phyloP scores from a whole-genome alignment of 257 asterid genomes.

The Solanum virginianum region DNA sequence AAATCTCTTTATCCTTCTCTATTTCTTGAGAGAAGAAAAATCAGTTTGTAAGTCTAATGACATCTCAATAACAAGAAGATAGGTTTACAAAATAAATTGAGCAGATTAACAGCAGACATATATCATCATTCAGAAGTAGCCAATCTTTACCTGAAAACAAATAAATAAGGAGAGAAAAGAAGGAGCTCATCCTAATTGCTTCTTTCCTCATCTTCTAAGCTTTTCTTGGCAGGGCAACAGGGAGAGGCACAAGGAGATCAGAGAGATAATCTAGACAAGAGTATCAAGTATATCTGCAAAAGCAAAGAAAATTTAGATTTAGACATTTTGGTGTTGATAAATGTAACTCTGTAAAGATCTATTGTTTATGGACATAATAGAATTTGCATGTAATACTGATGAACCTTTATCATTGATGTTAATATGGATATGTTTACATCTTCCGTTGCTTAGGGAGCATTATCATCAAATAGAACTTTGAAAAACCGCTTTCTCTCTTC shows the following conservation, averaged over 20 bases:
- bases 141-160: neutral
- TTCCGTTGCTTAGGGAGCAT: conserved; percentile 17
- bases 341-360: conserved; percentile 32
- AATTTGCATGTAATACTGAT: neutral
- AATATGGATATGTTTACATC: neutral
- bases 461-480: conserved; percentile 59
- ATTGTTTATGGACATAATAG: neutral
- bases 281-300: neutral
- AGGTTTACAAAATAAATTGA: neutral
- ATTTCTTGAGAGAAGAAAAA: neutral
- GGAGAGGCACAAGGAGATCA: neutral
- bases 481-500: conserved; percentile 83
- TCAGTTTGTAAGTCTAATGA: neutral
- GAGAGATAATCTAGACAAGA: neutral
- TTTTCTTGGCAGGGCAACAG: neutral
- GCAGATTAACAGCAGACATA: neutral
- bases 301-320: neutral
- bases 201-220: neutral
- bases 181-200: neutral
- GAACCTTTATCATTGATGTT: neutral
- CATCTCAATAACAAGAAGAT: neutral
- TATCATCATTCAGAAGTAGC: neutral
- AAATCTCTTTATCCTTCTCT: neutral
- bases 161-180: neutral
- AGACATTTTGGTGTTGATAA: neutral